Base-by-base conservation (phyloP, 768 basidiomycete species). In the Termitomyces sp. region DNA sequence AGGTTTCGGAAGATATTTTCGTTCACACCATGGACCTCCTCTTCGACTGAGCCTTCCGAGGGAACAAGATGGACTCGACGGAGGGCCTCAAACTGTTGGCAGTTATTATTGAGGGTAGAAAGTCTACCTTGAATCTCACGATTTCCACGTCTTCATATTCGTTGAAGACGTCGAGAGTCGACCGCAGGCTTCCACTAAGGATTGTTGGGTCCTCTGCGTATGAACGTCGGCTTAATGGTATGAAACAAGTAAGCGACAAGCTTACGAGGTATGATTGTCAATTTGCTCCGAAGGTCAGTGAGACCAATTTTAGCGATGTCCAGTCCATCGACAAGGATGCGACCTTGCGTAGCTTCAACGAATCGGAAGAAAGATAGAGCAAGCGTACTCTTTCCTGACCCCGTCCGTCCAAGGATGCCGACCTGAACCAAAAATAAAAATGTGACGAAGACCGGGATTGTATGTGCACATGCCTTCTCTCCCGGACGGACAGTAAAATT, bases 111-210 rank as follows among this genome's bases (percentile, higher is more conserved):
- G 42, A 42, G 16, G 26, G 18, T 6, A n/a, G 5, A 36, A 51
- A 16, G 6, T 28, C 15, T 18, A 12, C 18, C 13, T 36, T 33
- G 8, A 24, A 29, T 64, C 86, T 56, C 64, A 90, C 88, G 58
- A 95, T 92, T 57, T 92, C 89, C 0, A 79, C 79, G 64, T 94
- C 93, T 57, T 90, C 76, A 56, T 94, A 94, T 66, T 94, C 92
- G 20, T 86, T 79, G 62, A 94, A 94, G 10, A 94, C 88, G 61
- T 95, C 93, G 10, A 94, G 74, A 0, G 91, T 87, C 0, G 88
- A 86, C 34, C 91, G 82, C 18, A 94, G 59, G 7, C 85, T 91
- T 9, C 93, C 93, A 58, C 89, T 92, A 62, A 94, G 70, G 61
- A 96, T 90, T 0, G 87, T 90, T 0, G 93, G 94, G 66, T 95